These are phyloP conservation scores for Geotrichum macrosporum DNA, from an alignment of 1,139 yeast species.

Conservation along the genomic window DNA sequence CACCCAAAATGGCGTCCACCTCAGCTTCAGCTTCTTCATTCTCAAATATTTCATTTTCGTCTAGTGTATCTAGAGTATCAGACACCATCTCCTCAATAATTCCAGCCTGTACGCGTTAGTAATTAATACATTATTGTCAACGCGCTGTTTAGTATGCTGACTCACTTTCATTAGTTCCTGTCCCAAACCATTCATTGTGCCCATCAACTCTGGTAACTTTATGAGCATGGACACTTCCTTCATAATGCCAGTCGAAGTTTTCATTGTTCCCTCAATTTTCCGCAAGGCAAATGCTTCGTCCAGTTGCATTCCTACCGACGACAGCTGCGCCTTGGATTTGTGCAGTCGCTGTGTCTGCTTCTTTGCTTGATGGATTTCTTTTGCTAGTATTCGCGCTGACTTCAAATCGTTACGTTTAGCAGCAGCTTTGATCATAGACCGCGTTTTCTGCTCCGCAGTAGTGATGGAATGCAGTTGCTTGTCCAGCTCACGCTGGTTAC, in stretches of 20 bases:
- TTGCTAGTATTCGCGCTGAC: conserved; percentile 74
- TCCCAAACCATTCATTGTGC: conserved; percentile 81
- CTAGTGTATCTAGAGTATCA: conserved; percentile 72
- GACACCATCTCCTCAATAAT: conserved; percentile 94
- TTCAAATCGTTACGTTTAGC: conserved; percentile 74
- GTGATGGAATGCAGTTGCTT: conserved; percentile 61
- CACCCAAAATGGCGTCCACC: conserved; percentile 52
- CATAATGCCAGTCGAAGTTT: conserved; percentile 77
- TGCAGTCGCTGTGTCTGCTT: conserved; percentile 72
- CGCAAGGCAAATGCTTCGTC: conserved; percentile 89
- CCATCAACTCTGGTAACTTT: conserved; percentile 71
- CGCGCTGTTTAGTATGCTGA: conserved; percentile 27
- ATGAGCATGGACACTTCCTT: conserved; percentile 80
- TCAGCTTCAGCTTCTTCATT: conserved; percentile 72
- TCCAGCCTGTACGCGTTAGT: conserved; percentile 50
- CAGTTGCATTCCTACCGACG: conserved; percentile 79
- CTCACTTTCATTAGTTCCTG: conserved; percentile 68
- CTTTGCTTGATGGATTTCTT: conserved; percentile 70
- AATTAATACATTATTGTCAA: neutral
- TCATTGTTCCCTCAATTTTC: conserved; percentile 78
- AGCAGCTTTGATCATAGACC: conserved; percentile 62
- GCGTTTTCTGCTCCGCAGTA: conserved; percentile 58
- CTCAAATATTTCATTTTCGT: conserved; percentile 62
- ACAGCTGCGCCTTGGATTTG: conserved; percentile 78
- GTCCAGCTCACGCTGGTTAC: conserved; percentile 80